Conservation (phyloP, 164 flowering plant genomes). For the Chimonanthus salicifolius region DNA sequence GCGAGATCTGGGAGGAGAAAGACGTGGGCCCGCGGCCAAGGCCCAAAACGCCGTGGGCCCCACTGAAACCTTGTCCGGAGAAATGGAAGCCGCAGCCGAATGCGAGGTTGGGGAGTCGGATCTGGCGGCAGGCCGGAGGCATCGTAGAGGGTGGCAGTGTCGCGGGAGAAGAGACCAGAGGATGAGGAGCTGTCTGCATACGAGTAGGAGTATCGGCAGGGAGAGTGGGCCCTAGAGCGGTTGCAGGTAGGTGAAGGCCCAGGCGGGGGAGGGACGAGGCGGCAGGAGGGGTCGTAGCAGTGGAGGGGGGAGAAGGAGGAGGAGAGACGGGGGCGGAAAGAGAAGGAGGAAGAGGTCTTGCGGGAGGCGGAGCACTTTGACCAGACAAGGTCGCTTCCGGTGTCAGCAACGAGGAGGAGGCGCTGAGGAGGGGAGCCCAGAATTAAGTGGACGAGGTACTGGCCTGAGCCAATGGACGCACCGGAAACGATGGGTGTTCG, state of each 20-base stretch:
- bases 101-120: slow-evolving; percentile 20
- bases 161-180: slow-evolving; percentile 61
- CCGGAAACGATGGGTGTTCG: slow-evolving; percentile 22
- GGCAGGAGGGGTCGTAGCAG: slow-evolving; percentile 45
- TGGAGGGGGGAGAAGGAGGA: slow-evolving; percentile 50
- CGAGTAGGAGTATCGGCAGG: slow-evolving; percentile 56
- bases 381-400: slow-evolving; percentile 85
- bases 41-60: slow-evolving; percentile 73
- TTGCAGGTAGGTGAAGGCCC: slow-evolving; percentile 28
- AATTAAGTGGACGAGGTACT: slow-evolving; percentile 36
- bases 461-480: slow-evolving; percentile 27
- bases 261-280: slow-evolving; percentile 42
- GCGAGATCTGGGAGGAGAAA: slow-evolving; percentile 64
- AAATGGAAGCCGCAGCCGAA: slow-evolving; percentile 67
- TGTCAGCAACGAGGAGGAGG: slow-evolving; percentile 68
- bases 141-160: slow-evolving; percentile 43
- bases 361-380: slow-evolving; percentile 64
- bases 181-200: slow-evolving; percentile 65
- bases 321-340: slow-evolving; percentile 57
- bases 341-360: slow-evolving; percentile 35
- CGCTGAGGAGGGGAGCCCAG: slow-evolving; percentile 69
- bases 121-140: slow-evolving; percentile 25
- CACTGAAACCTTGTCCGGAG: slow-evolving; percentile 57
- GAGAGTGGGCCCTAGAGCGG: slow-evolving; percentile 49
- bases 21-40: slow-evolving; percentile 78